A percentile compares a stretch with the other conserved stretches of the same genome.
Conservation (phyloP, 2,329 filamentous ascomycete genomes). For the Sclerotinia sclerotiorum region DNA sequence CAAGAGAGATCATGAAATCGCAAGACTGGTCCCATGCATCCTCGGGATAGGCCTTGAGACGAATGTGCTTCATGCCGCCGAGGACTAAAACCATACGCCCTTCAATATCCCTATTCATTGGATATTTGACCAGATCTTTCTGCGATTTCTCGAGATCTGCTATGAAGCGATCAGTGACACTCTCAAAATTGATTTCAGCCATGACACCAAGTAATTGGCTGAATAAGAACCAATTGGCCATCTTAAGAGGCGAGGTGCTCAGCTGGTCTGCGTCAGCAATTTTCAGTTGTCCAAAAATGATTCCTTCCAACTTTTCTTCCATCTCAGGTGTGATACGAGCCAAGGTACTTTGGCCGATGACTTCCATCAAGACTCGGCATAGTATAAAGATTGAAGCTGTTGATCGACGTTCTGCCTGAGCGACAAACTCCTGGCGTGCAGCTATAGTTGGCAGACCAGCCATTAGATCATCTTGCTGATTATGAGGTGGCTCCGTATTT, state of each 20-base stretch:
- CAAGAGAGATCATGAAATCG: constrained; percentile 80
- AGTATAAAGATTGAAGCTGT: constrained; percentile 95
- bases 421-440: constrained; percentile 66
- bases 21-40: constrained; percentile 83
- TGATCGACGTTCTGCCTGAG: constrained; percentile 82
- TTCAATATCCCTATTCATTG: constrained; percentile 68
- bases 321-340: constrained; percentile 83
- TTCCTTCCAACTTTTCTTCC: constrained; percentile 89
- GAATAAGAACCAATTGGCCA: constrained; percentile 95
- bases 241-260: constrained; percentile 73
- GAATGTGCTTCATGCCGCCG: constrained; percentile 86
- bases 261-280: constrained; percentile 82
- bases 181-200: constrained; percentile 87
- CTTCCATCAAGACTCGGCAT: constrained; percentile 88
- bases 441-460: constrained; percentile 41
- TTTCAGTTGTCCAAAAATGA: constrained; percentile 95
- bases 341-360: constrained; percentile 86
- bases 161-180: constrained; percentile 79
- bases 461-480: constrained; percentile 28
- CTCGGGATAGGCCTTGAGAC: constrained; percentile 70
- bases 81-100: constrained; percentile 83
- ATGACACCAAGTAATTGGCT: constrained; percentile 91
- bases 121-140: constrained; percentile 72
- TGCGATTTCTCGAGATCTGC: constrained; percentile 76
- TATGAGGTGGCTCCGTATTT: constrained; percentile 66